Base-by-base conservation (phyloP, 2,329 filamentous ascomycete genomes). In the Alternaria longipes region DNA sequence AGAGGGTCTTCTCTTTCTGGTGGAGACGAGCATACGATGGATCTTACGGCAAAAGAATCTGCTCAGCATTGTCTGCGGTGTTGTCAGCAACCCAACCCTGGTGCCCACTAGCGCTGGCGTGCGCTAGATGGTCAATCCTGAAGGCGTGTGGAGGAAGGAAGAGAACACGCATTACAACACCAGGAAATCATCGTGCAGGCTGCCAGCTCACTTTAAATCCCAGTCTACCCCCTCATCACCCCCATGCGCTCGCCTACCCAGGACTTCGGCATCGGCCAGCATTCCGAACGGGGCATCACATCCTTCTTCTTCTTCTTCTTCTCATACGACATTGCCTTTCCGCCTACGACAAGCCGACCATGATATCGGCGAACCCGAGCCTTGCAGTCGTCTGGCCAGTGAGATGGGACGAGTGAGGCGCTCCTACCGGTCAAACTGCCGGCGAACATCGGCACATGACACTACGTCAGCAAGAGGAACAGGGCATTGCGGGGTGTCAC, bases 401-500 rank as follows among this genome's bases (percentile, higher is more conserved):
- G 30, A 26, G 61, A 58, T 54, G 24, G 32, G 32, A 53, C 50
- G 42, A 42, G 28, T 51, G 54, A 53, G 56, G 58, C 46, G 41
- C 53, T 41, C 22, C 41, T 63, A 61, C 68, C 62, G 62, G 66
- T 57, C 58, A 54, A 62, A 49, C 53, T 20, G 18, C 55, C 69
- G 71, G 71, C 67, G 64, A 71, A 68, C 26, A 30, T 72, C 70
- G 70, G 70, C 70, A 26, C 36, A 30, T 34, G 54, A 47, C 59
- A 54, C 59, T 68, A 71, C 68, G 64, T 71, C 68, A 71, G 63
- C 42, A 53, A 44, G 22, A 45, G 42, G 32, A 45, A 42, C 40
- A 59, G 52, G 45, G 38, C 52, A 54, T 60, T 67, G 67, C 67
- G 67, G 70, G 68, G 64, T 66, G 66, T 49, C 30, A 47, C 50